Evolutionary conservation across 176 grass and related monocot species (phyloP), one percentile per base, ranked within the genome.

Genomic region (Chloris gayana): DNA sequence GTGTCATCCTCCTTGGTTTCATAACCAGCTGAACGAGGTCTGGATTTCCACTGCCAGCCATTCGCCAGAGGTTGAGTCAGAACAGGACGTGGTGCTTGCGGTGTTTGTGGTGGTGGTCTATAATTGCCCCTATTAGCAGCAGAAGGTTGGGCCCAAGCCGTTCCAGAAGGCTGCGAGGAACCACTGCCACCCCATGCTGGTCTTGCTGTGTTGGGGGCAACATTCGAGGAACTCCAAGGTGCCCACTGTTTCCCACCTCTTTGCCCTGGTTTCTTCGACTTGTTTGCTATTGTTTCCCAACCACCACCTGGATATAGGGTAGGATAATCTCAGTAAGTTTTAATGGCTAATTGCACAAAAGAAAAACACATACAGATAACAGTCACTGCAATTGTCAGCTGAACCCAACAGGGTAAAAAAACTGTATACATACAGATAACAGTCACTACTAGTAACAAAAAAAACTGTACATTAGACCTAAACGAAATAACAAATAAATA

Each of bases 221-320:
- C 38, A 79, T 78, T 83, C 79, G 67, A 72, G 8, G 80, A 75
- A 70, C 34, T 47, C 37, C 26, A 37, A 11, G 69, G 67, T 72
- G 33, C 67, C 88, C 70, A 60, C 32, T 77, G 85, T 59, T 69
- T 91, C 13, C 75, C 86, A 69, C 49, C 32, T 75, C 69, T 32
- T 35, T 83, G 85, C 25, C 74, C 88, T 68, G 84, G 57, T 85
- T 88, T 95, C 83, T 83, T 95, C 0, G 85, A 79, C 50, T 74
- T 95, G 35, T 88, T 99, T 37, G 60, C 85, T 57, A 62, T 66
- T 5, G 84, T 90, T 83, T 95, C 88, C 96, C 96, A 99, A 69
- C 79, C 84, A 78, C 39, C 82, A 4, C 85, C 76, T 77, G 75
- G 54, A 80, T 80, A n/a, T 2, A 78, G 19, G 34, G 44, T 45